Evolutionary conservation across 257 asterid species (phyloP), one percentile per base, ranked within the genome.

Genomic region (Solanum sitiens): DNA sequence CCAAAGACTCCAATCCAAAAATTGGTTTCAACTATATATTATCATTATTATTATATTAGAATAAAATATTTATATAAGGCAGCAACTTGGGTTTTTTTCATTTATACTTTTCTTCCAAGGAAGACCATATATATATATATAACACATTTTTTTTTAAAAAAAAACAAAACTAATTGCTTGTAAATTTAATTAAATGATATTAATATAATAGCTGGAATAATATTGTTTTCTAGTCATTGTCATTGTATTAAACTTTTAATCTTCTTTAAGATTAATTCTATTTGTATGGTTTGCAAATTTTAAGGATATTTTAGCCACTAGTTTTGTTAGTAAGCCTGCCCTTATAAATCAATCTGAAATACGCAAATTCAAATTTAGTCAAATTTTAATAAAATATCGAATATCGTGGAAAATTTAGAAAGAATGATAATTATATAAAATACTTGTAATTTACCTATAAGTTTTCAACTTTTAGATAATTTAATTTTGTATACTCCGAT

Each of bases 331-430:
- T 79, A 45, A 30, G 23, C 0, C 11, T 15, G 7, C 40, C 11
- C 4, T 27, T 2, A 12, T 6, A 27, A 13, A 67, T 67, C 10
- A 0, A 14, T 2, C 0, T 3, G 1, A 7, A 18, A 56, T 16
- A 13, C 0, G 5, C 0, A 0, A 32, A 70, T 70, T 15, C 0
- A 1, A 32, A 30, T 70, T 30, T 1, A 70, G 0, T 70, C 0
- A 8, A 30, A 7, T 27, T 1, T 25, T 0, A 70, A 15, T 32
- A 7, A 30, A 70, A 7, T 70, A 30, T 30, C 2, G 1, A 70
- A 15, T 0, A 70, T 30, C 0, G 0, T 14, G 2, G 0, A 14
- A 27, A 6, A 50, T 50, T 11, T 2, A 25, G 11, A 5, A 11
- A 25, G 12, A 4, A 65, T 3, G 2, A 42, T 76, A 44, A 44